These are phyloP conservation scores for Penicillium sp. DNA, from an alignment of 2,329 filamentous ascomycete species.

Conservation along the genomic window DNA sequence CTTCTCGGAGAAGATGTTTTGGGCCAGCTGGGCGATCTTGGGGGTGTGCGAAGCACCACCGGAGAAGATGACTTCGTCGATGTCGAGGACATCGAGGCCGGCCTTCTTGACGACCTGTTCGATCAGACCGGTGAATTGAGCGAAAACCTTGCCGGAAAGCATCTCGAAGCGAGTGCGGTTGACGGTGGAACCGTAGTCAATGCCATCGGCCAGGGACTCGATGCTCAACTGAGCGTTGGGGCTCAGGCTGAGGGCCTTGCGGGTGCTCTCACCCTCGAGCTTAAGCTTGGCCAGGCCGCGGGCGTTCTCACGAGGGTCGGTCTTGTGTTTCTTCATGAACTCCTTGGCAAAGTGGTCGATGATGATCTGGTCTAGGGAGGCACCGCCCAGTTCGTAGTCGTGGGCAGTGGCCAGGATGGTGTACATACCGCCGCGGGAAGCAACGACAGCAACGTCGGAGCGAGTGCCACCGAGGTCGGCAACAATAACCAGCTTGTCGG, in stretches of 20 bases:
- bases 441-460: constrained; percentile 86
- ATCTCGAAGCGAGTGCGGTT: constrained; percentile 94
- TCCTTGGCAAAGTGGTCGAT: constrained; percentile 98
- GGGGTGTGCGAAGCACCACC: constrained; percentile 93
- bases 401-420: constrained; percentile 89
- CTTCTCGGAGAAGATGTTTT: constrained; percentile 73
- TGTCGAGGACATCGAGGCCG: constrained; percentile 82
- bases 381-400: constrained; percentile 90
- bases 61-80: constrained; percentile 90
- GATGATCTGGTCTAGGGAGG: constrained; percentile 81
- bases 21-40: constrained; percentile 80
- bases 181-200: constrained; percentile 87
- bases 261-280: constrained; percentile 84
- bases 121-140: constrained; percentile 81
- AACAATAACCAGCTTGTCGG: constrained; percentile 88
- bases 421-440: constrained; percentile 92
- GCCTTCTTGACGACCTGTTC: constrained; percentile 86
- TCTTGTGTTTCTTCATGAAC: constrained; percentile 94
- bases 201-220: constrained; percentile 82
- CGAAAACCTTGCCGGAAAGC: constrained; percentile 79
- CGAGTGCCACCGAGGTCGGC: constrained; percentile 90
- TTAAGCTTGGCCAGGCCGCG: constrained; percentile 87
- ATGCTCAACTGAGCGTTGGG: constrained; percentile 88
- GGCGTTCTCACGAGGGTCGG: constrained; percentile 78
- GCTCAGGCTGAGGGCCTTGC: constrained; percentile 87